These are phyloP conservation scores for Ammopiptanthus mongolicus DNA, from an alignment of 306 rosid species.

Conservation along the genomic window DNA sequence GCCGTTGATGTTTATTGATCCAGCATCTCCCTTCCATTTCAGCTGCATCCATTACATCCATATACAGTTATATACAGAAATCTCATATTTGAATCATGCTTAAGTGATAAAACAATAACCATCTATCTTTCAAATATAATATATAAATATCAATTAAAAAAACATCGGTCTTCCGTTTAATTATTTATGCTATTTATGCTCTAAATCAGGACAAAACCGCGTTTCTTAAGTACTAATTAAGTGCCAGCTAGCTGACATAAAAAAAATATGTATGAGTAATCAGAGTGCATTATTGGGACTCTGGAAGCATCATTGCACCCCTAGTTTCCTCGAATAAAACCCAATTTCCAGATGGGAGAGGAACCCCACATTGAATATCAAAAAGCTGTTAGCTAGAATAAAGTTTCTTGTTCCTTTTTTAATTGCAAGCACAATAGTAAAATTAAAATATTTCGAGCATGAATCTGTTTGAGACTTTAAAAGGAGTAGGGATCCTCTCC, in stretches of 20 bases:
- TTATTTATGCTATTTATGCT: too few relatives aligned
- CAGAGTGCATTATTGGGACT: neutral
- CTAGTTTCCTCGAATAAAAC: too few relatives aligned
- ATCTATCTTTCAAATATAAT: too few relatives aligned
- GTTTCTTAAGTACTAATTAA: neutral
- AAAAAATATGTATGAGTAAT: neutral
- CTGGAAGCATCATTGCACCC: neutral
- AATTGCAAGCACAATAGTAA: neutral
- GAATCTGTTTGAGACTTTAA: neutral
- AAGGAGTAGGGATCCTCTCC: too few relatives aligned
- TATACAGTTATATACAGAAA: neutral
- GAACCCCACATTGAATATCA: neutral
- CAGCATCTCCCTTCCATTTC: constrained; percentile 50
- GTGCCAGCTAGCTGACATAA: neutral
- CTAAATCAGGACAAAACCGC: neutral
- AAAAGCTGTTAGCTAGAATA: neutral
- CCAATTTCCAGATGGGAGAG: too few relatives aligned
- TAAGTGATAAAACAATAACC: neutral
- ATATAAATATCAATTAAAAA: too few relatives aligned
- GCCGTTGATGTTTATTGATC: constrained; percentile 51
- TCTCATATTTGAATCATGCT: neutral
- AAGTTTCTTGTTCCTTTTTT: too few relatives aligned
- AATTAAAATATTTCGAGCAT: neutral
- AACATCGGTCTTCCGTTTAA: too few relatives aligned
- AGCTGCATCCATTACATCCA: constrained; percentile 27